Evolutionary conservation across 352 stramenopile genomes (phyloP), one percentile per base, ranked within the genome.

Genomic region (Globisporangium splendens): DNA sequence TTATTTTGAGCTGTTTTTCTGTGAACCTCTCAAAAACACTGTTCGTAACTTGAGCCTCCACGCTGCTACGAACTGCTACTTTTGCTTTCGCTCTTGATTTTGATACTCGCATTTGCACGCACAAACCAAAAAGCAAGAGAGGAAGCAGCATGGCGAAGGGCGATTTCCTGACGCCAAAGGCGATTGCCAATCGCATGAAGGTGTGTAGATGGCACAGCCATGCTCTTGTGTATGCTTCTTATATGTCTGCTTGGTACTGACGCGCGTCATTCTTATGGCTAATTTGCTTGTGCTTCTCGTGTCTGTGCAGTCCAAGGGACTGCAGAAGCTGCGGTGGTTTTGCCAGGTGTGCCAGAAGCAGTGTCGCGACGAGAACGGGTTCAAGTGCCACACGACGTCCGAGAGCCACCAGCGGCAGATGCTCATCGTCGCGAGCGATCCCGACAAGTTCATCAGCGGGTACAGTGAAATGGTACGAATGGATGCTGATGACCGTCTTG

Each of bases 271-370:
- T n/a, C n/a, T n/a, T n/a, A n/a, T n/a, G n/a, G n/a, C n/a, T n/a
- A n/a, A n/a, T n/a, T n/a, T n/a, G n/a, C n/a, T n/a, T n/a, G n/a
- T n/a, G n/a, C n/a, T n/a, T n/a, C n/a, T n/a, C n/a, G n/a, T n/a
- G n/a, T n/a, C n/a, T n/a, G 21, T 14, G 24, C 74, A 97, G 82
- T 70, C 91, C 42, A 97, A 97, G 66, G 98, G 98, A 13, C 86
- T 99, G 2, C 96, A 99, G 74, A 99, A 99, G 76, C 86, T 99
- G 46, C 92, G 96, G 20, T 99, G 96, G 89, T 98, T 98, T 73
- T 99, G 98, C 70, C 96, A 99, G 77, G 98, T 99, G 73, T 99
- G 97, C 71, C 73, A 96, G 69, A 99, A 99, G 79, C 97, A 99
- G 77, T 99, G 98, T 71, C 91, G 97, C n/a, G 98, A 99, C 68